Conservation (phyloP, 2,329 filamentous ascomycete species). For the Neofusicoccum kwambonambiense region DNA sequence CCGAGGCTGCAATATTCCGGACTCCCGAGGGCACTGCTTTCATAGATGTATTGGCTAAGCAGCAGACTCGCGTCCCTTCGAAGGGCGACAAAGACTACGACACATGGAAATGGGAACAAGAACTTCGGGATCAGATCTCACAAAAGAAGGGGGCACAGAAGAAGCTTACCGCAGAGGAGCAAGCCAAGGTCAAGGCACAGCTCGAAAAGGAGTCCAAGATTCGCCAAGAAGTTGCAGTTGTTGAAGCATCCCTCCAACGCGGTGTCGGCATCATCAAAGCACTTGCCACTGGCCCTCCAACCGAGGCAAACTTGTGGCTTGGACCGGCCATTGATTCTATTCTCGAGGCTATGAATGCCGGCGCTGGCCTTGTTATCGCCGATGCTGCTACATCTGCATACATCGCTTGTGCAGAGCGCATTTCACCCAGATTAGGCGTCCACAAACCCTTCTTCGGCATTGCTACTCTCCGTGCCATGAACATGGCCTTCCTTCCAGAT, state of each 20-base stretch:
- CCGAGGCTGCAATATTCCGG: conserved; percentile 89
- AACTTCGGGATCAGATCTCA: conserved; percentile 82
- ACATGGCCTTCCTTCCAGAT: conserved; percentile 68
- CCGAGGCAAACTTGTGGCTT: conserved; percentile 85
- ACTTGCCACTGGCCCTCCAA: conserved; percentile 83
- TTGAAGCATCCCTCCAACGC: conserved; percentile 71
- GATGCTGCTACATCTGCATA: conserved; percentile 76
- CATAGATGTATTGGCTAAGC: conserved; percentile 86
- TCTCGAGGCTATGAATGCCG: conserved; percentile 72
- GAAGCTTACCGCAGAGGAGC: conserved; percentile 87
- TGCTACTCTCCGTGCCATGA: conserved; percentile 78
- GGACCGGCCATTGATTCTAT: conserved; percentile 74
- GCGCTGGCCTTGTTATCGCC: conserved; percentile 77
- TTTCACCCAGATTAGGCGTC: conserved; percentile 70
- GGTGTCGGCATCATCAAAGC: conserved; percentile 83
- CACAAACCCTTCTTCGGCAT: conserved; percentile 82
- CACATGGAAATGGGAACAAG: conserved; percentile 94
- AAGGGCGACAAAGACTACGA: conserved; percentile 96
- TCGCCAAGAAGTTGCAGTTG: conserved; percentile 65
- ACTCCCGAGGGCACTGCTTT: conserved; percentile 87
- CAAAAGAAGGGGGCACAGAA: conserved; percentile 87
- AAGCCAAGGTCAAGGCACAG: conserved; percentile 85
- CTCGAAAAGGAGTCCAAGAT: conserved; percentile 82
- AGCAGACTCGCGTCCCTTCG: conserved; percentile 68
- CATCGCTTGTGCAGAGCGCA: conserved; percentile 73